A percentile compares a stretch with the other conserved stretches of the same genome.
These are phyloP conservation scores for Paramecium sexaurelia DNA, from an alignment of 73 alveolate genomes.

Conservation along the genomic window DNA sequence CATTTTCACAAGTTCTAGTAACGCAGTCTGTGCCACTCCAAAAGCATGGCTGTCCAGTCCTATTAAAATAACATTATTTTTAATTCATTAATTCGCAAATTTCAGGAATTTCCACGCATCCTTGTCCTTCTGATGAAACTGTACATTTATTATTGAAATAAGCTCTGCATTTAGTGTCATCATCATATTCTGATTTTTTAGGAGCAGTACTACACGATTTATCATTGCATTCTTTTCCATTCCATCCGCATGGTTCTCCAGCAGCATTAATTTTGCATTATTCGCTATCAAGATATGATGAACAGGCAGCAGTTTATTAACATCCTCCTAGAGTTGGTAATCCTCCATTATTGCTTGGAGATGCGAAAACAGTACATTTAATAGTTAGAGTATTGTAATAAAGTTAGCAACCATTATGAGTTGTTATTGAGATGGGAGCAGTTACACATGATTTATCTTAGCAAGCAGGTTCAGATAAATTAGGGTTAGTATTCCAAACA, in stretches of 20 bases:
- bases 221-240: background rate
- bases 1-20: background rate
- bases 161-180: background rate
- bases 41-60: background rate
- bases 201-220: background rate
- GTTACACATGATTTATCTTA: background rate
- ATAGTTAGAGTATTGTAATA: background rate
- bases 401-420: background rate
- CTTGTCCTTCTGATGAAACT: background rate
- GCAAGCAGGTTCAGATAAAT: background rate
- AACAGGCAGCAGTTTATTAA: background rate
- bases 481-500: background rate
- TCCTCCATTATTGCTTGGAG: background rate
- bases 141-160: background rate
- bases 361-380: background rate
- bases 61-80: background rate
- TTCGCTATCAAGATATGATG: background rate
- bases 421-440: background rate
- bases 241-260: background rate
- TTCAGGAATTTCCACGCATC: background rate
- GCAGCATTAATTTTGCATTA: background rate
- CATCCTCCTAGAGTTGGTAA: background rate
- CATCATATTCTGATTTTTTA: background rate
- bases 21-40: background rate
- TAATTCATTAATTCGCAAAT: background rate